Conservation (phyloP, 306 rosid species). For the Canavalia ensiformis region DNA sequence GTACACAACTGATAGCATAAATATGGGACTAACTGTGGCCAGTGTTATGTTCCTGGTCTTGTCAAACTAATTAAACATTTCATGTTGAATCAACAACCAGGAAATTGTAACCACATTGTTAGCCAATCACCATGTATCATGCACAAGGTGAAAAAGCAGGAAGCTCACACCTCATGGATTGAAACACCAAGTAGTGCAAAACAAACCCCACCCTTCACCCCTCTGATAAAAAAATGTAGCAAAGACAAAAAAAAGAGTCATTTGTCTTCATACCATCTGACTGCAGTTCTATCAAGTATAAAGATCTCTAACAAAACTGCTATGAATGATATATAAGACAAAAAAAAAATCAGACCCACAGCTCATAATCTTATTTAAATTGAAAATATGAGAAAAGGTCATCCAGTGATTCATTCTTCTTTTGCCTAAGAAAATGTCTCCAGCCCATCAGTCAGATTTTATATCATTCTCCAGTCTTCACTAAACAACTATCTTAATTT, state of each 20-base stretch:
- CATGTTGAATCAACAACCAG: too few species aligned
- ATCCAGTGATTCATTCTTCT: slow-evolving; percentile 7
- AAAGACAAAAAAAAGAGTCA: not conserved
- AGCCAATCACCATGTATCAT: not conserved
- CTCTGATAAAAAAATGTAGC: not conserved
- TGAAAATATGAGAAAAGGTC: slow-evolving; percentile 19
- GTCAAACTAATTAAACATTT: too few species aligned
- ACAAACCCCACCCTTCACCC: not conserved
- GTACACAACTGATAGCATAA: too few species aligned
- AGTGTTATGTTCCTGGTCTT: not conserved
- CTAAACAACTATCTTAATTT: slow-evolving; percentile 15
- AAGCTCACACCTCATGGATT: not conserved
- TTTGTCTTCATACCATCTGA: not conserved
- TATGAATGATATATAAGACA: not conserved
- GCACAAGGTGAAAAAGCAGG: not conserved
- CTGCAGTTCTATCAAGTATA: not conserved
- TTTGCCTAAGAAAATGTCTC: not conserved
- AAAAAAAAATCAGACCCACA: not conserved
- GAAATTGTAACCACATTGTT: too few species aligned
- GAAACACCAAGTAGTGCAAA: not conserved
- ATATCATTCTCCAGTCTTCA: slow-evolving; percentile 18
- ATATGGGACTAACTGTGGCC: not conserved
- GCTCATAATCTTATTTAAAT: not conserved
- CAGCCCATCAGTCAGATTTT: slow-evolving; percentile 15
- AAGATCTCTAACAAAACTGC: not conserved